Percentiles rank a stretch among this genome's conserved stretches.
Conservation (phyloP, 2,329 filamentous ascomycete genomes). For the Bimuria novae-zelandiae region DNA sequence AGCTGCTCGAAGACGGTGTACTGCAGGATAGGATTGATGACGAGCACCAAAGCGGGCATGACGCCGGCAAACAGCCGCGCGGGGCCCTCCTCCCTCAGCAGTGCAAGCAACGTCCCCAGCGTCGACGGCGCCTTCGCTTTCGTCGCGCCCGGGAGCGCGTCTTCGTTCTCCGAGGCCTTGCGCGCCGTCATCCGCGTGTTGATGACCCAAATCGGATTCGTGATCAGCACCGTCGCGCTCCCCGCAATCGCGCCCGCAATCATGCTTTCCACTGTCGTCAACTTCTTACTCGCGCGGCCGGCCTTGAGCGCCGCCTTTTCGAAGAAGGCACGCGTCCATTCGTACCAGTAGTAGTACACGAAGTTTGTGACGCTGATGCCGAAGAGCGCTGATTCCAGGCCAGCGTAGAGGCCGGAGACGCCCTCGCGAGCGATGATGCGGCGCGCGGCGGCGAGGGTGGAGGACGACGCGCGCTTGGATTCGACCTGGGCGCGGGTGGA, state of each 20-base stretch:
- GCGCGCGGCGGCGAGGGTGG: slow-evolving; percentile 79
- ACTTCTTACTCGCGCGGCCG: slow-evolving; percentile 75
- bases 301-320: slow-evolving; percentile 74
- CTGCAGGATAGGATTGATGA: slow-evolving; percentile 97
- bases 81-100: slow-evolving; percentile 83
- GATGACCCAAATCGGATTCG: slow-evolving; percentile 98
- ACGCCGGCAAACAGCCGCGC: slow-evolving; percentile 89
- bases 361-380: slow-evolving; percentile 99
- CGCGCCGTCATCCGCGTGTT: slow-evolving; percentile 98
- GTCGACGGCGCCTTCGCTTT: slow-evolving; percentile 69
- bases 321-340: slow-evolving; percentile 91
- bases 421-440: slow-evolving; percentile 92
- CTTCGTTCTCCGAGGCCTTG: slow-evolving; percentile 50
- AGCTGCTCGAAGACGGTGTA: slow-evolving; percentile 99
- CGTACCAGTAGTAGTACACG: slow-evolving; percentile 99
- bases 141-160: slow-evolving; percentile 47
- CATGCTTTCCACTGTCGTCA: slow-evolving; percentile 93
- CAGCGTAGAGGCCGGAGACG: slow-evolving; percentile 84
- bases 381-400: slow-evolving; percentile 91
- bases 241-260: slow-evolving; percentile 92
- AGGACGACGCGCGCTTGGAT: slow-evolving; percentile 86
- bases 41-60: slow-evolving; percentile 86
- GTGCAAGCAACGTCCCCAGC: slow-evolving; percentile 76
- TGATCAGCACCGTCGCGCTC: slow-evolving; percentile 90
- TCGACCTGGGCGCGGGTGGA: slow-evolving; percentile 98